Percentiles rank a stretch among this genome's conserved stretches.
Evolutionary conservation across 768 basidiomycete genomes (phyloP).

Genomic region (Dacryopinax primogenitus): DNA sequence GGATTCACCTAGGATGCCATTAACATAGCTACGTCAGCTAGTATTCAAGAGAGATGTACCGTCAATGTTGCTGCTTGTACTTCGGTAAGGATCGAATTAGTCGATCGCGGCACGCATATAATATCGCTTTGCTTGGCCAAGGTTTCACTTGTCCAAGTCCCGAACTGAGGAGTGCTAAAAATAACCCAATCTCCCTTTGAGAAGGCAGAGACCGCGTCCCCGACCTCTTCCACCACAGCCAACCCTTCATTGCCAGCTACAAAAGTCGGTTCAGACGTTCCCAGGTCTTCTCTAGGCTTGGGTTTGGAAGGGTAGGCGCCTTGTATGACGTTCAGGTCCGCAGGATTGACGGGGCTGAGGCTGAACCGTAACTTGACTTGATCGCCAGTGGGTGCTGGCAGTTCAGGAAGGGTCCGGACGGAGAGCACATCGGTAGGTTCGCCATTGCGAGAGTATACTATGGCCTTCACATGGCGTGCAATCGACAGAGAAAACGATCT

Average conservation of each 20-base stretch:
- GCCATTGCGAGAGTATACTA: conserved; percentile 29
- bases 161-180: conserved; percentile 52
- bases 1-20: conserved; percentile 67
- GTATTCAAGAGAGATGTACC: conserved; percentile 40
- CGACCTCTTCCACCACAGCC: conserved; percentile 50
- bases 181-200: conserved; percentile 59
- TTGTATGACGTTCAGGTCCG: conserved; percentile 50
- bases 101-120: conserved; percentile 39
- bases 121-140: conserved; percentile 43
- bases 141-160: conserved; percentile 59
- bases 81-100: conserved; percentile 32
- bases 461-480: neutral
- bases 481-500: neutral
- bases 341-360: conserved; percentile 66
- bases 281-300: conserved; percentile 10
- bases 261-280: conserved; percentile 25
- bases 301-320: conserved; percentile 70
- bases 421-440: conserved; percentile 49
- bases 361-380: conserved; percentile 55
- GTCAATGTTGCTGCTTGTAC: conserved; percentile 64
- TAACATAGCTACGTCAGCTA: no score
- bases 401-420: conserved; percentile 38
- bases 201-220: conserved; percentile 39
- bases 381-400: conserved; percentile 42
- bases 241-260: conserved; percentile 70